Base-by-base conservation (phyloP, 2,329 filamentous ascomycete genomes). In the Elsinoe batatas region DNA sequence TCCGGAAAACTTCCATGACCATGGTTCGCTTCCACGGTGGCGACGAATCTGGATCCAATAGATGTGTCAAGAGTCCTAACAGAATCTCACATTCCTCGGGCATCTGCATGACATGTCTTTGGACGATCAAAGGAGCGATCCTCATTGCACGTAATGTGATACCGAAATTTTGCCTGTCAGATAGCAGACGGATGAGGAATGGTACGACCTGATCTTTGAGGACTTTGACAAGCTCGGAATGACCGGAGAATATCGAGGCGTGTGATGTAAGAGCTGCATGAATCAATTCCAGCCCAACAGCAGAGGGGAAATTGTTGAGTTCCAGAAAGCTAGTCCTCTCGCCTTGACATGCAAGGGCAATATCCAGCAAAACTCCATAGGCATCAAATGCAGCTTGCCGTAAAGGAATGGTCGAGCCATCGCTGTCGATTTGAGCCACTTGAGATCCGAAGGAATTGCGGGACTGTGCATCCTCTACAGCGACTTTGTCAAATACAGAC, bases 401-500 rank as follows among this genome's bases (percentile, higher is more conserved):
- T 47, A 95, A 78, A 22, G 82, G 74, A 5, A 91, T 74, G 1
- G 77, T 72, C 26, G 82, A 84, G 62, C 85, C 77, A 30, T 82
- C 80, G 10, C 80, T 76, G 4, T 84, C 81, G 2, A 88, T 83
- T 62, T 89, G 84, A 13, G 82, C 84, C 35, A 81, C 79, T 2
- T 79, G 74, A 17, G 80, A 76, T 7, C 79, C 74, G 8, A 12
- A 12, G 22, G 40, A 46, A 59, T 84, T 63, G 56, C 63, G 65
- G 18, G 69, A 67, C 67, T 68, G 71, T 85, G 84, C 84, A 67
- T 96, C 90, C 74, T 96, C 90, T 5, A 75, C 74, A 0, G 84
- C 80, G 1, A 96, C 89, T 68, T 94, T 93, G 68, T 97, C 93
- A 70, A 96, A 97, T 0, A 95, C 87, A 0, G 88, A 86, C 32